A percentile compares a stretch with the other conserved stretches of the same genome.
Evolutionary conservation across 2,329 filamentous ascomycete species (phyloP).

Genomic region (Aspergillus japonicus): DNA sequence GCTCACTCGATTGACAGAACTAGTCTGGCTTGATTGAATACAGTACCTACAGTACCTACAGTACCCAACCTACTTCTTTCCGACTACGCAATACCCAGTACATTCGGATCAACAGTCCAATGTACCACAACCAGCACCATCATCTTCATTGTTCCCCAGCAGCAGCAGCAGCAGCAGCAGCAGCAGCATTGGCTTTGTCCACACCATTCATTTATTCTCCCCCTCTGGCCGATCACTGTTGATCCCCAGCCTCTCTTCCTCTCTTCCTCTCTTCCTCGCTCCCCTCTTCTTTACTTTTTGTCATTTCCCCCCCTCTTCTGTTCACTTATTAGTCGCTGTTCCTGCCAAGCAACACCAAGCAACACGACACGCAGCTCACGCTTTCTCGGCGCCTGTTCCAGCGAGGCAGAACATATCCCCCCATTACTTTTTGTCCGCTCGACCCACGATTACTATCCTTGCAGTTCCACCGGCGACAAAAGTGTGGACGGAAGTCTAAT

Average conservation of each 20-base stretch:
- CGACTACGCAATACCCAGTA: not conserved
- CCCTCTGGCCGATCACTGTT: not conserved
- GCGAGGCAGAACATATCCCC: not conserved
- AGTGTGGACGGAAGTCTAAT: slow-evolving; percentile 3
- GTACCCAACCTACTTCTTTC: too few species aligned
- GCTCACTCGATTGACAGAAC: too few species aligned
- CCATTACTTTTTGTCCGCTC: not conserved
- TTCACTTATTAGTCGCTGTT: not conserved
- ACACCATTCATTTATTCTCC: not conserved
- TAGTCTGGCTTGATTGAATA: too few species aligned
- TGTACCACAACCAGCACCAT: not conserved
- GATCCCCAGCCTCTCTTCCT: not conserved
- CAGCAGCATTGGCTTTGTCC: not conserved
- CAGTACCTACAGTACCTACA: too few species aligned
- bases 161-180: not conserved
- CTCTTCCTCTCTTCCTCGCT: not conserved
- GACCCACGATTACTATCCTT: not conserved
- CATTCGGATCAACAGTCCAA: not conserved
- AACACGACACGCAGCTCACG: not conserved
- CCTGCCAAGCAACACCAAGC: not conserved
- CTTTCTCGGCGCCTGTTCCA: not conserved
- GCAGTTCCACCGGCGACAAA: not conserved
- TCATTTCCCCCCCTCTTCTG: not conserved
- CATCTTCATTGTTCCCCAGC: not conserved
- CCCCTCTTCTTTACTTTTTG: not conserved